Conservation (phyloP, 164 flowering plant genomes). For the Pachysandra terminalis region DNA sequence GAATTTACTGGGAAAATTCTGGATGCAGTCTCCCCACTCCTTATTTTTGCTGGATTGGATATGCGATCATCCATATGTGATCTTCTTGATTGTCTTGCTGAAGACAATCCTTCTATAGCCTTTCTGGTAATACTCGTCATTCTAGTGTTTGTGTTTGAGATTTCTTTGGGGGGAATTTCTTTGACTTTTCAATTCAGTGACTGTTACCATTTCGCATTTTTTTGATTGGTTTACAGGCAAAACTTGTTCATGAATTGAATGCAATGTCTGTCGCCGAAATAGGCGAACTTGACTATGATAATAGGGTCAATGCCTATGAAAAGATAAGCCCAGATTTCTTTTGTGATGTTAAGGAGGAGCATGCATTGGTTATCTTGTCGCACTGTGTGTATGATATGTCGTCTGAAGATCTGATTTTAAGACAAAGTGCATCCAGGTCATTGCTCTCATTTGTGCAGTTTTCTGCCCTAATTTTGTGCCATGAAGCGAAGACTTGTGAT, state of each 20-base stretch:
- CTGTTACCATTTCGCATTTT: neutral
- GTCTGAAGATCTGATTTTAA: conserved; percentile 60
- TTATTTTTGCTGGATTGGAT: conserved; percentile 45
- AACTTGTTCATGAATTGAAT: conserved; percentile 60
- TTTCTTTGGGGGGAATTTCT: neutral
- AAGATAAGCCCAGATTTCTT: conserved; percentile 46
- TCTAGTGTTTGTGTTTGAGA: conserved; percentile 7
- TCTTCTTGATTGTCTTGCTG: conserved; percentile 56
- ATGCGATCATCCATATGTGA: conserved; percentile 55
- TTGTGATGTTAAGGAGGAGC: conserved; percentile 35
- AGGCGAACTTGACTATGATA: conserved; percentile 71
- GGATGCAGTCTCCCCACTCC: conserved; percentile 56
- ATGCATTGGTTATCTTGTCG: conserved; percentile 62
- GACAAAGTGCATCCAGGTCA: conserved; percentile 68
- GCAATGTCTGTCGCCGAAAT: conserved; percentile 61
- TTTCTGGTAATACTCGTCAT: conserved; percentile 45
- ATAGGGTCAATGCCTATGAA: conserved; percentile 62
- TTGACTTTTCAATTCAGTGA: neutral
- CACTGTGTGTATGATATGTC: conserved; percentile 81
- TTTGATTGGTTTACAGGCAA: conserved; percentile 49
- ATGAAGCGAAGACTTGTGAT: conserved; percentile 18
- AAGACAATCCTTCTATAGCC: conserved; percentile 50
- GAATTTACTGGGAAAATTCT: conserved; percentile 41
- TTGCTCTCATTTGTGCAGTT: conserved; percentile 69
- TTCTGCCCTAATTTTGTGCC: conserved; percentile 34